Evolutionary conservation across 2,329 filamentous ascomycete species (phyloP), one percentile per base, ranked within the genome.

Genomic region (Fusarium cicatricum): DNA sequence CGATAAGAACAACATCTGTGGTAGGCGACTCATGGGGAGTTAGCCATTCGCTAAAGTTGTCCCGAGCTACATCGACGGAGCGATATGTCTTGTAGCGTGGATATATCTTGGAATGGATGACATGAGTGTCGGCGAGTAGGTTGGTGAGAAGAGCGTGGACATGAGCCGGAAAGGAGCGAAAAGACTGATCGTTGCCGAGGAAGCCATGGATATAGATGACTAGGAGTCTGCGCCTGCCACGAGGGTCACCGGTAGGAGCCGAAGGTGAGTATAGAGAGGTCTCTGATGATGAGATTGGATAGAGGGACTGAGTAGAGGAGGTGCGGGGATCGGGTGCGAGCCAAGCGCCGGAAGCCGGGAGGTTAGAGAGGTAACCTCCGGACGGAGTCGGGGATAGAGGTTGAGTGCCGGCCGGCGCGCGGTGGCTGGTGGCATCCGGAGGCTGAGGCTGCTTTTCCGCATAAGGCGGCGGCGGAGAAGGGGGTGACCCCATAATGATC

Each of bases 161-260:
- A 76, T 97, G 92, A 8, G 90, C 90, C 1, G 93, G 93, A 66
- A 97, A 96, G 38, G 89, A 91, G 58, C 88, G 85, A 71, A 97
- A 97, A 53, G 90, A 96, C 28, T 90, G 89, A 72, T 95, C 90
- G 55, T 91, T 89, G 45, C 93, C 92, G 82, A 95, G 89, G 76
- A 96, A 97, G 57, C 93, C 92, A 77, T 97, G 93, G 51, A 97
- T 87, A 71, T 92, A 97, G 47, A 97, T 79, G 17, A 96, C 72
- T 2, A 97, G 81, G 19, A 97, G 79, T 21, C 80, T 85, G 58
- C 85, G 80, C 38, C 80, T 78, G 56, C 65, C 60, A 4, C 29
- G 31, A 29, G 46, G 49, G 28, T 64, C 47, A 37, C 37, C 47
- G 14, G 53, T 15, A 8, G 48, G 21, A 19, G 60, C 21, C 11